Conservation (phyloP, 441 rosid genomes). For the Populus hybrid region DNA sequence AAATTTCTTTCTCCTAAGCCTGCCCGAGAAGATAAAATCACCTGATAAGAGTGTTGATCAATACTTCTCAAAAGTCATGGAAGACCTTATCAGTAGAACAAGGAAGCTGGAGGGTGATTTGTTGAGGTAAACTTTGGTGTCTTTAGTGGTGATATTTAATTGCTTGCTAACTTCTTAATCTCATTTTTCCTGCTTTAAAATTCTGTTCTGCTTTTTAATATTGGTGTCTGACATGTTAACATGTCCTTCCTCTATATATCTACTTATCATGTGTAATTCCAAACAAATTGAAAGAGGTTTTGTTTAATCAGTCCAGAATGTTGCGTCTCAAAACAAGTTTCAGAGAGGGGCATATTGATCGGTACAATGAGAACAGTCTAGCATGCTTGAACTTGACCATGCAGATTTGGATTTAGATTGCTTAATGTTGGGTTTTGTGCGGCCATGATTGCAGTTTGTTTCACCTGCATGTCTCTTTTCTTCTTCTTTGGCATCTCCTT, state of each 20-base stretch:
- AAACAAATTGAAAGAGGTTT: neutral
- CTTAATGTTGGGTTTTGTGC: neutral
- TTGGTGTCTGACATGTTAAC: neutral
- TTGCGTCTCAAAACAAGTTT: neutral
- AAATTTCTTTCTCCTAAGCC: constrained; percentile 26
- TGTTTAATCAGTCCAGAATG: neutral
- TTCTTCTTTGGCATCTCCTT: constrained; percentile 47
- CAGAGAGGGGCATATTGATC: neutral
- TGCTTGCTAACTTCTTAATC: neutral
- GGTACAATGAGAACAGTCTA: neutral
- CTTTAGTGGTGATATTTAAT: neutral
- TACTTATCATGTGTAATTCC: neutral
- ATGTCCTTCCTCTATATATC: neutral
- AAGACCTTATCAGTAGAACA: constrained; percentile 26
- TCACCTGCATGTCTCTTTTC: neutral
- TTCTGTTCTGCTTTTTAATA: neutral
- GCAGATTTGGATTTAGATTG: neutral
- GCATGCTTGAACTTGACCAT: neutral
- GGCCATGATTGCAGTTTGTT: neutral
- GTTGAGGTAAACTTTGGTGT: neutral
- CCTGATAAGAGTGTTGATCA: constrained; percentile 40
- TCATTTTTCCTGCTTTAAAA: neutral
- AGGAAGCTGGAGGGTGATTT: too few relatives aligned
- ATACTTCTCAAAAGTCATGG: constrained; percentile 41
- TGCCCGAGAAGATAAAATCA: constrained; percentile 34